Evolutionary conservation across 805 yeast species (phyloP).

Genomic region (Saturnispora quitensis): DNA sequence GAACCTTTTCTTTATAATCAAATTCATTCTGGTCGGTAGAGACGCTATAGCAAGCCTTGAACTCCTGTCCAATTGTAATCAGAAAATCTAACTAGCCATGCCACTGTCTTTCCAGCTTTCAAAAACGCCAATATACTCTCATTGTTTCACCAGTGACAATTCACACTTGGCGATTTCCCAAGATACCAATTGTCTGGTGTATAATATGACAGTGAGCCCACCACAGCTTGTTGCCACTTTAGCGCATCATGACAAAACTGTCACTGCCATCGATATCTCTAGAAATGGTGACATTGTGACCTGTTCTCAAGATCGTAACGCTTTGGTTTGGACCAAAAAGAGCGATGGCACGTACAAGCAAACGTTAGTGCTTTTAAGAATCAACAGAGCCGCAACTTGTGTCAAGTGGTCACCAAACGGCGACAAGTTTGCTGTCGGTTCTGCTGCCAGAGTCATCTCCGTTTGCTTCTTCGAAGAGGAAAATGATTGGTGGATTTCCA

Average conservation of each 20-base stretch:
- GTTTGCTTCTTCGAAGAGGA: constrained; percentile 93
- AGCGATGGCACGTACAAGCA: constrained; percentile 61
- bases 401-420: constrained; percentile 95
- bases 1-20: not conserved
- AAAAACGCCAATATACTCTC: constrained; percentile 83
- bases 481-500: constrained; percentile 99
- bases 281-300: constrained; percentile 85
- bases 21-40: constrained; percentile 21
- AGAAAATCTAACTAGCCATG: constrained; percentile 12
- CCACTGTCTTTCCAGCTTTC: constrained; percentile 55
- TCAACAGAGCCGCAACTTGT: constrained; percentile 90
- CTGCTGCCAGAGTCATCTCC: constrained; percentile 89
- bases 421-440: constrained; percentile 93
- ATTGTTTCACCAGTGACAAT: constrained; percentile 68
- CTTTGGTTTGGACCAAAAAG: constrained; percentile 86
- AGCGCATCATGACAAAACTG: constrained; percentile 83
- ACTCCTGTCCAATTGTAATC: constrained; percentile 1
- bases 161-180: constrained; percentile 70
- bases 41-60: constrained; percentile 15
- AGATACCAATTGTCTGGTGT: constrained; percentile 67
- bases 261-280: constrained; percentile 91
- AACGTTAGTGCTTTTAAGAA: constrained; percentile 83
- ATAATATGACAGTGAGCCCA: constrained; percentile 38
- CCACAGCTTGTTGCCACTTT: constrained; percentile 61
- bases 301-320: constrained; percentile 96